Base-by-base conservation (phyloP, 1,284 basidiomycete species). In the Xanthoconium separans region DNA sequence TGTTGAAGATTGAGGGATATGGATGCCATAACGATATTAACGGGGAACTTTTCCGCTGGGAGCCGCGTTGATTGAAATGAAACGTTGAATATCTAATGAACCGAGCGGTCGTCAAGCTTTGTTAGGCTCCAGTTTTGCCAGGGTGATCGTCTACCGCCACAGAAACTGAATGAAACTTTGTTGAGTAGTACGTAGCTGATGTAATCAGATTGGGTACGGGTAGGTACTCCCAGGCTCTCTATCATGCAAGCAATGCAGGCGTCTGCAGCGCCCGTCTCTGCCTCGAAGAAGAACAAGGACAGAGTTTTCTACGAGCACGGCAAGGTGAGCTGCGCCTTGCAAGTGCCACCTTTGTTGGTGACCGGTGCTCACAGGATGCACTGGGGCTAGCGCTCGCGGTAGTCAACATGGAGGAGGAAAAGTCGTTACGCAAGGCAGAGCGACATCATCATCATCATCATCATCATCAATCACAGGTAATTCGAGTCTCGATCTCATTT, bases 331-430 rank as follows among this genome's bases (percentile, higher is more conserved):
- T 42, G 46, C 54, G 53, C 56, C 43, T 47, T 49, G 39, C 56
- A 55, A 50, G 56, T 8, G 18, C 43, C 45, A 30, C 15, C 34
- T 46, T 58, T 58, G 53, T 49, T 66, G 59, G 59, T 66, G 54
- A 65, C 56, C 59, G 57, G 56, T 47, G 47, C 24, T 47, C 49
- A 51, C 59, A 77, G 78, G 78, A 79, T 59, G 70, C 71, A 16
- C 55, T 80, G 56, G 63, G 62, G 31, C 62, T 80, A 7, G 78
- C 78, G n/a, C 54, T 67, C 51, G 71, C 71, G 42, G 75, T 80
- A 61, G 72, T 66, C 24, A 61, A 64, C 40, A 61, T 55, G 31
- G 73, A 77, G 51, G 76, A 80, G 60, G 64, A 74, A 56, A 78
- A 70, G 51, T 45, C 67, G 11, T 60, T 63, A 51, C 61, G 58